Evolutionary conservation across 108 stramenopile genomes (phyloP).

Genomic region (Parietichytrium sp.): DNA sequence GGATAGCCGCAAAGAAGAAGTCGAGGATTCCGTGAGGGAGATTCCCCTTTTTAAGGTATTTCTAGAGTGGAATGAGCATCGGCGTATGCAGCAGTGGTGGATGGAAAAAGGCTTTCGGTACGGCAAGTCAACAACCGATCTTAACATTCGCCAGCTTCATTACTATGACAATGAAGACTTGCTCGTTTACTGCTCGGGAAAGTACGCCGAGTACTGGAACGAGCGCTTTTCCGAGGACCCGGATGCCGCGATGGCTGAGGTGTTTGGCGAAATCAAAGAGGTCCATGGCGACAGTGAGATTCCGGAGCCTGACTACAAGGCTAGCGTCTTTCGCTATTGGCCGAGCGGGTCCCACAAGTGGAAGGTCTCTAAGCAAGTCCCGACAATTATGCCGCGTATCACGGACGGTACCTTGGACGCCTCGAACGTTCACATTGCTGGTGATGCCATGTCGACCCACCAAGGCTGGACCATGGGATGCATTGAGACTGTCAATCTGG

Average conservation of each 20-base stretch:
- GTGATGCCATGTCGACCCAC: slow-evolving; percentile 15
- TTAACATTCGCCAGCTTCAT: slow-evolving; percentile 5
- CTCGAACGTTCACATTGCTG: neutral
- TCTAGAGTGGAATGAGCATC: neutral
- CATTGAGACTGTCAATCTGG: neutral
- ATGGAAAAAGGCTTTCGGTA: neutral
- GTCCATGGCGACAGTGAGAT: neutral
- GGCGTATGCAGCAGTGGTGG: neutral
- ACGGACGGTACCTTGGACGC: neutral
- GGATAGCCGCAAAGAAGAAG: neutral
- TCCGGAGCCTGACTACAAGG: neutral
- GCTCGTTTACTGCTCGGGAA: neutral
- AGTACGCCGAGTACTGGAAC: slow-evolving; percentile 34
- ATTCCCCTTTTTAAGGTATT: slow-evolving; percentile 33
- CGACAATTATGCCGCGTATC: neutral
- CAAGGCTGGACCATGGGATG: neutral
- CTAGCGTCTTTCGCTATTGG: slow-evolving; percentile 8
- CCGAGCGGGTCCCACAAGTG: slow-evolving; percentile 7
- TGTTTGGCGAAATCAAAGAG: neutral
- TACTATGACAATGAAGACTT: slow-evolving; percentile 32
- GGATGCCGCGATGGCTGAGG: neutral
- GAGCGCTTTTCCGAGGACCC: neutral
- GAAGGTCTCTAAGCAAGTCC: neutral
- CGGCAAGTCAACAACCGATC: slow-evolving; percentile 20
- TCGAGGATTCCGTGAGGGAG: neutral